Conservation (phyloP, 352 stramenopile species). For the Globisporangium cylindrosporum region DNA sequence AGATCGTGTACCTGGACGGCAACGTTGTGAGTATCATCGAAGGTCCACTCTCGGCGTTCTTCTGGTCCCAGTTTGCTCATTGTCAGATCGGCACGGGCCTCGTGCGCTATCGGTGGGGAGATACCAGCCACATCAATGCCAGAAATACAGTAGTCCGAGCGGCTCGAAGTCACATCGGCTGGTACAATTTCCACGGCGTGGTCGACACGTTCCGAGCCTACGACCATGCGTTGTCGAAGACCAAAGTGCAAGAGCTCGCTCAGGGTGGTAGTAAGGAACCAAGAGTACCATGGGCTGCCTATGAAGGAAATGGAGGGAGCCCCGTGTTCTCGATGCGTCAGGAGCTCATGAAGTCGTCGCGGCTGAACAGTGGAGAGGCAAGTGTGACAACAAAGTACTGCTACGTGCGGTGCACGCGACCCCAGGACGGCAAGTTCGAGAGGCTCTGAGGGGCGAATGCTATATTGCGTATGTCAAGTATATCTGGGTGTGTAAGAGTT, state of each 20-base stretch:
- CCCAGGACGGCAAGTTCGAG: not conserved
- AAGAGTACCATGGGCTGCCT: not conserved
- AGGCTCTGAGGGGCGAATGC: not conserved
- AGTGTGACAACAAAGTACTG: not conserved
- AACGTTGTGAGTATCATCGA: slow-evolving; percentile 20
- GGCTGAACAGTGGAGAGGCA: too few species aligned
- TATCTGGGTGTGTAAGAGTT: not conserved
- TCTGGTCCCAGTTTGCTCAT: slow-evolving; percentile 26
- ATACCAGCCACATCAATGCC: not conserved
- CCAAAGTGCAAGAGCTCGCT: not conserved
- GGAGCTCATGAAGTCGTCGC: not conserved
- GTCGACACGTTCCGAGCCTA: slow-evolving; percentile 29
- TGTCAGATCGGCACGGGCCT: slow-evolving; percentile 42
- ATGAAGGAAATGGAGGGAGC: not conserved
- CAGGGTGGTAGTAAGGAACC: not conserved
- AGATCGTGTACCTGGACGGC: slow-evolving; percentile 38
- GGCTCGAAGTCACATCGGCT: slow-evolving; percentile 16
- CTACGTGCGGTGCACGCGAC: slow-evolving; percentile 2
- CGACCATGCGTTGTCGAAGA: not conserved
- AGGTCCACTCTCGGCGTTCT: slow-evolving; percentile 31
- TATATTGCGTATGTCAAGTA: not conserved
- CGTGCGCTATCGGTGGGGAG: slow-evolving; percentile 19
- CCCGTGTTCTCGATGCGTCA: slow-evolving; percentile 1
- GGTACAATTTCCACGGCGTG: slow-evolving; percentile 43
- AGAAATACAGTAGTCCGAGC: not conserved